Percentiles rank a stretch among this genome's conserved stretches.
Conservation (phyloP, 2,329 filamentous ascomycete species). For the Sporothrix phasma region DNA sequence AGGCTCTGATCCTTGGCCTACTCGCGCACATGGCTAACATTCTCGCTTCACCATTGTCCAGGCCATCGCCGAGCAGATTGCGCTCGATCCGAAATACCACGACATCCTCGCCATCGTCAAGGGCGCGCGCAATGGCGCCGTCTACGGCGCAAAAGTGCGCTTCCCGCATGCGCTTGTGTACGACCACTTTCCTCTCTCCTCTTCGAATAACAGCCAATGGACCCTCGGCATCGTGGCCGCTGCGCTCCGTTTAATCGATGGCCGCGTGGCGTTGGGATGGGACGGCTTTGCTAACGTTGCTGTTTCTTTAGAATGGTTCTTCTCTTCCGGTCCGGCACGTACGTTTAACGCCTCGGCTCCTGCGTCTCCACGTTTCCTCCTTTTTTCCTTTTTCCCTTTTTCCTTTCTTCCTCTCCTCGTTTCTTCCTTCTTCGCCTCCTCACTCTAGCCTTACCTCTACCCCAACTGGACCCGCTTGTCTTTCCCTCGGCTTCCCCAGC, state of each 20-base stretch:
- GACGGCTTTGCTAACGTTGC: neutral
- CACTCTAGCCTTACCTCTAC: neutral
- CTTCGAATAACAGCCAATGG: neutral
- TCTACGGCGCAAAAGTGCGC: constrained; percentile 94
- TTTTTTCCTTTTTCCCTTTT: neutral
- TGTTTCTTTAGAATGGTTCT: constrained; percentile 70
- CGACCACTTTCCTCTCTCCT: constrained; percentile 17
- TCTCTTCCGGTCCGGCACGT: constrained; percentile 86
- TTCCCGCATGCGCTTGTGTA: constrained; percentile 93
- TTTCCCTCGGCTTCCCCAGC: constrained; percentile 24
- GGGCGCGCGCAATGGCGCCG: constrained; percentile 88
- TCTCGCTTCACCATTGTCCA: constrained; percentile 28
- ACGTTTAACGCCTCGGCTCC: constrained; percentile 29
- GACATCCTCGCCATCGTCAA: constrained; percentile 80
- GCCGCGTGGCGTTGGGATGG: neutral
- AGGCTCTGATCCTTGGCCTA: neutral
- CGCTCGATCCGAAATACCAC: constrained; percentile 76
- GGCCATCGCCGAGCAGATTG: constrained; percentile 62
- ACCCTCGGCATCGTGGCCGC: neutral
- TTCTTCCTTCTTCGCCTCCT: neutral
- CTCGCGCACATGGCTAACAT: neutral
- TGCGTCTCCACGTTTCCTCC: constrained; percentile 14
- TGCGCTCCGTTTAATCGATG: neutral
- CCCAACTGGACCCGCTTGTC: neutral
- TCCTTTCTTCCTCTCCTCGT: constrained; percentile 12